Percentiles rank a stretch among this genome's conserved stretches.
Evolutionary conservation across 805 yeast genomes (phyloP).

Genomic region (Hanseniaspora hatyaiensis): DNA sequence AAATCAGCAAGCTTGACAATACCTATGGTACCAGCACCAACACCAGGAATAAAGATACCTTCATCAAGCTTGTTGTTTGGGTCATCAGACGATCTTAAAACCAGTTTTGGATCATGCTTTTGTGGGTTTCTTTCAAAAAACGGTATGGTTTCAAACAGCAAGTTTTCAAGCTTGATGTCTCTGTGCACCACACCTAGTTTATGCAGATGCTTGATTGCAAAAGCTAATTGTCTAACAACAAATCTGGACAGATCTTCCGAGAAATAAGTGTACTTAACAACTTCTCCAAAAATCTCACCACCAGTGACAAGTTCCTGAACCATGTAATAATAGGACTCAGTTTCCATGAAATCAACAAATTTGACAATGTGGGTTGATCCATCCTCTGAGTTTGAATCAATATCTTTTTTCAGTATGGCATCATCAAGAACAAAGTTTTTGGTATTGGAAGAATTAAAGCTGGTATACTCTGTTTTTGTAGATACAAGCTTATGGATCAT

Average conservation of each 20-base stretch:
- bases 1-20: slow-evolving; percentile 85
- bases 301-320: slow-evolving; percentile 65
- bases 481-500: slow-evolving; percentile 54
- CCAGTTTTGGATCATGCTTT: slow-evolving; percentile 22
- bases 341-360: slow-evolving; percentile 56
- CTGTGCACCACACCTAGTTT: slow-evolving; percentile 71
- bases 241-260: slow-evolving; percentile 55
- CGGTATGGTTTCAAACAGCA: slow-evolving; percentile 42
- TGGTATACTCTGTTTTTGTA: slow-evolving; percentile 23
- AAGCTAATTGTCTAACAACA: slow-evolving; percentile 50
- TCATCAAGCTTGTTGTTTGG: slow-evolving; percentile 63
- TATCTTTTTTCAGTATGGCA: slow-evolving; percentile 6
- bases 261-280: slow-evolving; percentile 54
- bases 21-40: slow-evolving; percentile 93
- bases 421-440: not conserved
- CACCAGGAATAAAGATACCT: slow-evolving; percentile 65
- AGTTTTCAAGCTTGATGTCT: slow-evolving; percentile 72
- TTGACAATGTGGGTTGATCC: slow-evolving; percentile 43
- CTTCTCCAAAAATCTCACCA: slow-evolving; percentile 63
- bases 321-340: slow-evolving; percentile 49
- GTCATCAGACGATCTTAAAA: slow-evolving; percentile 56
- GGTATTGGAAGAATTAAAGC: not conserved
- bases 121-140: slow-evolving; percentile 19
- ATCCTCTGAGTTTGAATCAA: slow-evolving; percentile 16
- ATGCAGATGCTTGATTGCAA: slow-evolving; percentile 58